A percentile compares a stretch with the other conserved stretches of the same genome.
Conservation (phyloP, 208 protist genomes). For the Trypanosoma vivax region DNA sequence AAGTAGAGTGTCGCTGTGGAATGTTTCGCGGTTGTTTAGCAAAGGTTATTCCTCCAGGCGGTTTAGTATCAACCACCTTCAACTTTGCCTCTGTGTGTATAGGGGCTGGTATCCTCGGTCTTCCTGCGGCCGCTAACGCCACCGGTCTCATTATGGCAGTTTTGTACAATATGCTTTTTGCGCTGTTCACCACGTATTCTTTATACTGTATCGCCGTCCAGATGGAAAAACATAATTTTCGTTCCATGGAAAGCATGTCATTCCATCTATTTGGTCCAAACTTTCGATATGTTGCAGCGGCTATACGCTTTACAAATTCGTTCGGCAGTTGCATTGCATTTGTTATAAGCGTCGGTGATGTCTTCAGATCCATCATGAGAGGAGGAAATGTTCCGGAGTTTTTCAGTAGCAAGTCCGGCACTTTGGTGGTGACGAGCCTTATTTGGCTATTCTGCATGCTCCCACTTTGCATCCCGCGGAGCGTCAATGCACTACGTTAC, state of each 20-base stretch:
- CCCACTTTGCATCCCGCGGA: constrained; percentile 45
- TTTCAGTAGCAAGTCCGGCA: constrained; percentile 17
- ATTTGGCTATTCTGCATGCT: constrained; percentile 52
- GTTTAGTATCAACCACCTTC: constrained; percentile 44
- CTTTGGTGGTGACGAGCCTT: constrained; percentile 23
- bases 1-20: constrained; percentile 24
- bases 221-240: constrained; percentile 28
- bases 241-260: constrained; percentile 53
- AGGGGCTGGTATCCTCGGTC: constrained; percentile 62
- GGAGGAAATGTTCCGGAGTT: constrained; percentile 16
- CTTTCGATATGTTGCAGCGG: constrained; percentile 46
- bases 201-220: constrained; percentile 33
- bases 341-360: constrained; percentile 38
- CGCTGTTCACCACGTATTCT: constrained; percentile 49
- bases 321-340: constrained; percentile 60
- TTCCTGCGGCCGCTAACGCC: constrained; percentile 43
- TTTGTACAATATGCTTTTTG: constrained; percentile 56
- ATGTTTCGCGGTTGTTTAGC: constrained; percentile 8
- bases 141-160: constrained; percentile 51
- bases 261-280: constrained; percentile 32
- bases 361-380: constrained; percentile 35
- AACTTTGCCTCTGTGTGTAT: constrained; percentile 56
- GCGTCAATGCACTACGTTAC: constrained; percentile 63
- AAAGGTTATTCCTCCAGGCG: constrained; percentile 49
- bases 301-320: constrained; percentile 40